Percentiles rank a stretch among this genome's conserved stretches.
Conservation (phyloP, 1,139 yeast genomes). For the Geotrichum candidum region DNA sequence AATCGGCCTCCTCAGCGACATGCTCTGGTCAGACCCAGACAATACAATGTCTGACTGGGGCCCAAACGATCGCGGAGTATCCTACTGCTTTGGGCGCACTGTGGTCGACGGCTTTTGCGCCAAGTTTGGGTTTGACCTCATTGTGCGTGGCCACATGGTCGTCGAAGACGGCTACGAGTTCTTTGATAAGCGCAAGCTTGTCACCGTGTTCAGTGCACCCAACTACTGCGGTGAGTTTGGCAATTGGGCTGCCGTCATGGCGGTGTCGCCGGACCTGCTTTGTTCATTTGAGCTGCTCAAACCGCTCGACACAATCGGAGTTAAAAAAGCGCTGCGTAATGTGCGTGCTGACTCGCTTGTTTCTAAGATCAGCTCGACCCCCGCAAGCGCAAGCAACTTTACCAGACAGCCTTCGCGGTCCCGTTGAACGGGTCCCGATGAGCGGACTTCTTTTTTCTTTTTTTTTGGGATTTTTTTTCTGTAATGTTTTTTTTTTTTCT, state of each 20-base stretch:
- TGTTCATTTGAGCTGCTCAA: conserved; percentile 80
- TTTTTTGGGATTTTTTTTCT: neutral
- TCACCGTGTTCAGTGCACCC: conserved; percentile 82
- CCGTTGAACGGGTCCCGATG: neutral
- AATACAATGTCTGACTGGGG: conserved; percentile 63
- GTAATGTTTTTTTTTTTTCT: neutral
- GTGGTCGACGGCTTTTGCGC: conserved; percentile 68
- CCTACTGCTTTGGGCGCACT: conserved; percentile 69
- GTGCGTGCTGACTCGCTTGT: conserved; percentile 13
- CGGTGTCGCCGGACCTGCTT: conserved; percentile 66
- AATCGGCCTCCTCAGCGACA: conserved; percentile 70
- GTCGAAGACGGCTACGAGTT: conserved; percentile 92
- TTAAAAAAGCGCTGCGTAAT: conserved; percentile 14
- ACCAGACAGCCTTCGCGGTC: neutral
- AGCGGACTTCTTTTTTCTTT: neutral
- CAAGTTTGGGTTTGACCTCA: conserved; percentile 67
- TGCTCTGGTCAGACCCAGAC: conserved; percentile 88
- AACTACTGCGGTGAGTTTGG: conserved; percentile 89
- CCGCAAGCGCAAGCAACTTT: neutral
- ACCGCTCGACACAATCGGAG: conserved; percentile 38
- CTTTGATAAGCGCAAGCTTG: conserved; percentile 68
- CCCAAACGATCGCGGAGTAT: conserved; percentile 80
- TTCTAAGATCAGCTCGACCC: conserved; percentile 12
- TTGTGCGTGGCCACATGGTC: conserved; percentile 88
- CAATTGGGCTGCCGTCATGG: conserved; percentile 88